Base-by-base conservation (phyloP, 2,329 filamentous ascomycete genomes). In the Cladosporium colombiae region DNA sequence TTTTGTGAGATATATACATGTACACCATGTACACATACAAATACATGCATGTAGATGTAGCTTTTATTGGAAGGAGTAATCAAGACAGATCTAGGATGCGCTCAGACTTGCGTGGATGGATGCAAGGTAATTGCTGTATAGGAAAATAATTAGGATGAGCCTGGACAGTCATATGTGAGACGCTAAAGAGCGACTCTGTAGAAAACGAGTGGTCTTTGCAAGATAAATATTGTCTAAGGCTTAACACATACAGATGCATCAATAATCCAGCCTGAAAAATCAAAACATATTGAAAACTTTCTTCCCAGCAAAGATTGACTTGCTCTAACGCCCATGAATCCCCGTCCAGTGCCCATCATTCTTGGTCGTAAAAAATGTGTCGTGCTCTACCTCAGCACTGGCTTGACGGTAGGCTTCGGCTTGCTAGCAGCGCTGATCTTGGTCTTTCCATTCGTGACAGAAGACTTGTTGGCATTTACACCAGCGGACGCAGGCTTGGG, bases 391-490 rank as follows among this genome's bases (percentile, higher is more conserved):
- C 16, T 44, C 60, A 44, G 23, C 46, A 62, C 49, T 23, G 60
- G 60, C 60, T 62, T 62, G 18, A 55, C 52, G 5, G 52, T 55
- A 55, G 52, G 52, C 56, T 58, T 67, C 49, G 62, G 71, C 53
- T 62, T 65, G 52, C 69, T 70, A 14, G 67, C 71, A 35, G 71
- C 56, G 58, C 57, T 69, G 50, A 72, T 60, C 33, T 65, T 68
- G 16, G 65, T 62, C 60, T 69, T 72, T 21, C 56, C 58, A 5
- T 57, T 21, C 14, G 49, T 29, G 16, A 25, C 50, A 14, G 35
- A 27, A 29, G 64, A 31, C 49, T 57, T 65, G 61, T 57, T 46
- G 56, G 56, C 49, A 63, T 70, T 49, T 44, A 55, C 35, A 50
- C 44, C 37, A 27, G 46, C 16, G 27, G 65, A n/a, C 21, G 62